A percentile compares a stretch with the other conserved stretches of the same genome.
phyloP scores from a whole-genome alignment of 1,139 yeast species.

The Debaryomyces sp. region DNA sequence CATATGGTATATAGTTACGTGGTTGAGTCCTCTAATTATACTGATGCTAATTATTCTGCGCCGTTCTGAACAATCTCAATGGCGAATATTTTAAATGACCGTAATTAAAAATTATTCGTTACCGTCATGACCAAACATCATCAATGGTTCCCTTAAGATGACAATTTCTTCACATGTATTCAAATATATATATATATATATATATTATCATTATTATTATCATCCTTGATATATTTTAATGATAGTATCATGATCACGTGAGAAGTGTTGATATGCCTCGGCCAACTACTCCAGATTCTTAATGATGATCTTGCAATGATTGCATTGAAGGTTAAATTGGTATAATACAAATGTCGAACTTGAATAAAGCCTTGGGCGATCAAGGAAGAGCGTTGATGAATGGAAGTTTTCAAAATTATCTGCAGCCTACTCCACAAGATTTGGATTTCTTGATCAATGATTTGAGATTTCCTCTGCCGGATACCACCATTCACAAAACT shows the following conservation, averaged over 20 bases:
- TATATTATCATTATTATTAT: too few relatives aligned
- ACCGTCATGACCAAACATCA: too few relatives aligned
- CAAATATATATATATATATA: too few relatives aligned
- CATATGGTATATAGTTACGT: too few relatives aligned
- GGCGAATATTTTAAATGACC: too few relatives aligned
- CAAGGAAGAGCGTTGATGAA: slow-evolving; percentile 22
- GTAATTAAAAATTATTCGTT: too few relatives aligned
- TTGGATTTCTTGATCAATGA: slow-evolving; percentile 52
- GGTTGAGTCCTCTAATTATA: too few relatives aligned
- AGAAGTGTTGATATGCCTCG: not conserved
- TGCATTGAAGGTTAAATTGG: not conserved
- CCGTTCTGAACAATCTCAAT: too few relatives aligned
- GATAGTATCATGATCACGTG: not conserved
- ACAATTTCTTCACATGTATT: too few relatives aligned
- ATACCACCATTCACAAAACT: slow-evolving; percentile 35
- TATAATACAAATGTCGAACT: slow-evolving; percentile 20
- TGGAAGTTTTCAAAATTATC: not conserved
- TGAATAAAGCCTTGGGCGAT: slow-evolving; percentile 24
- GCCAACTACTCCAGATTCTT: slow-evolving; percentile 1
- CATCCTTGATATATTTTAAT: too few relatives aligned
- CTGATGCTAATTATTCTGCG: too few relatives aligned
- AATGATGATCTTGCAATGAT: not conserved
- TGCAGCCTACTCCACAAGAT: slow-evolving; percentile 37
- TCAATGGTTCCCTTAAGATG: too few relatives aligned
- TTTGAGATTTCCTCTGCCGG: slow-evolving; percentile 39